Base-by-base conservation (phyloP, 2,329 filamentous ascomycete species). In the Clarireedia homoeocarpa region DNA sequence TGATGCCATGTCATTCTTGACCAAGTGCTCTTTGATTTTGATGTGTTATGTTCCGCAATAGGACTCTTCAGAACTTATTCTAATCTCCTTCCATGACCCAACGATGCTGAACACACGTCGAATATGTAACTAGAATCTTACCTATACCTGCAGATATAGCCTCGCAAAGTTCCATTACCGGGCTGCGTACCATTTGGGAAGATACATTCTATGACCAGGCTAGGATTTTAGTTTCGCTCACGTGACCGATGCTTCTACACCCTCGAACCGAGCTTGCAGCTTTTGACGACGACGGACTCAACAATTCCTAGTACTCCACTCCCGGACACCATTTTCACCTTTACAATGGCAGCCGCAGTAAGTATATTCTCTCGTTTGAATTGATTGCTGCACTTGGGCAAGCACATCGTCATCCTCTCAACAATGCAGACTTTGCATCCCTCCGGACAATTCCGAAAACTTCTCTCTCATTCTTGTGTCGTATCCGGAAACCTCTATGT, bases 281-380 rank as follows among this genome's bases (percentile, higher is more conserved):
- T 52, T 61, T 48, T 58, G 61, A 65, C 60, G 62, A 65, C 60
- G 62, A 62, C 65, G 30, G 60, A 59, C 52, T 44, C 58, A 58
- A 58, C 66, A 62, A 51, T 59, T 71, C 70, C 69, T 75, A 77
- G 73, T 74, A 73, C 70, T 71, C 71, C 72, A 71, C 72, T 76
- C 74, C 75, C 56, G 73, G 75, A 74, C 76, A 73, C 69, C 73
- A 72, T 55, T 63, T 67, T 59, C 69, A 77, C 69, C 71, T 69
- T 74, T 77, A 84, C 77, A 78, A 86, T 86, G 83, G 82, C 68
- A 67, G 57, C 82, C 74, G 78, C 80, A 79, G 83, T 86, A 82
- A 79, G 83, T 84, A 48, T 56, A 67, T 59, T 58, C 48, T 15
- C 20, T 62, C 69, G 64, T 67, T 68, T 52, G 34, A 34, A 38